A percentile compares a stretch with the other conserved stretches of the same genome.
These are phyloP conservation scores for Talaromyces nanjingensis DNA, from an alignment of 495 filamentous ascomycete genomes.

Conservation along the genomic window DNA sequence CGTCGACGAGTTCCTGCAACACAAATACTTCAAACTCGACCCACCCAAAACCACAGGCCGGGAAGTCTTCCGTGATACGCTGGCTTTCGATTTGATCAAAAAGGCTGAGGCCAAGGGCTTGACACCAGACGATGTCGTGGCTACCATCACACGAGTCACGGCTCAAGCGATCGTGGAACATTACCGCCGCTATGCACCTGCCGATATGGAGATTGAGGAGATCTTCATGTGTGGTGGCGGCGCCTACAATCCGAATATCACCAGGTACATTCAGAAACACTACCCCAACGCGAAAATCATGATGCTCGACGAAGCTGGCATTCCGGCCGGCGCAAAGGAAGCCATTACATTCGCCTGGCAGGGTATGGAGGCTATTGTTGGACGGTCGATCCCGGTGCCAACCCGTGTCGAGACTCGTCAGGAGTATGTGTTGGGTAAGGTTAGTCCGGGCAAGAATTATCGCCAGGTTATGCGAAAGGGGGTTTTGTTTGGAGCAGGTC, in stretches of 20 bases:
- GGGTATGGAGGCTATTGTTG: slow-evolving; percentile 47
- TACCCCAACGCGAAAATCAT: slow-evolving; percentile 42
- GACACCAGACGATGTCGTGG: slow-evolving; percentile 42
- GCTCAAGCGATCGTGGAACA: slow-evolving; percentile 50
- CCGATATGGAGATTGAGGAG: slow-evolving; percentile 42
- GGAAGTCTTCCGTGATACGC: slow-evolving; percentile 49
- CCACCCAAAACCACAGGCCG: slow-evolving; percentile 53
- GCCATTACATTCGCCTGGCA: slow-evolving; percentile 53
- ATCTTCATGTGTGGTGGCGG: slow-evolving; percentile 56
- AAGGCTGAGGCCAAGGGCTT: slow-evolving; percentile 37
- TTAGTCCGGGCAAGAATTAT: slow-evolving; percentile 48
- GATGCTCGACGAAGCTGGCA: slow-evolving; percentile 49
- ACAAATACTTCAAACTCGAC: slow-evolving; percentile 41
- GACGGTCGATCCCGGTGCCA: slow-evolving; percentile 44
- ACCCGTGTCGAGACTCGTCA: slow-evolving; percentile 41
- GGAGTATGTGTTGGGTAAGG: slow-evolving; percentile 45
- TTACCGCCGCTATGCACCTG: slow-evolving; percentile 44
- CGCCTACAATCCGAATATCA: slow-evolving; percentile 50
- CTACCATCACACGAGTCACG: slow-evolving; percentile 50
- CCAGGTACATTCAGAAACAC: slow-evolving; percentile 39
- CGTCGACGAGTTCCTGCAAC: slow-evolving; percentile 44
- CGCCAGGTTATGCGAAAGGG: slow-evolving; percentile 42
- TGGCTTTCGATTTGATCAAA: slow-evolving; percentile 40
- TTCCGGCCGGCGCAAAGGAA: slow-evolving; percentile 49
- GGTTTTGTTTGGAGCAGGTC: slow-evolving; percentile 39